Evolutionary conservation across 2,329 filamentous ascomycete species (phyloP).

Genomic region (Pleurostoma richardsiae): DNA sequence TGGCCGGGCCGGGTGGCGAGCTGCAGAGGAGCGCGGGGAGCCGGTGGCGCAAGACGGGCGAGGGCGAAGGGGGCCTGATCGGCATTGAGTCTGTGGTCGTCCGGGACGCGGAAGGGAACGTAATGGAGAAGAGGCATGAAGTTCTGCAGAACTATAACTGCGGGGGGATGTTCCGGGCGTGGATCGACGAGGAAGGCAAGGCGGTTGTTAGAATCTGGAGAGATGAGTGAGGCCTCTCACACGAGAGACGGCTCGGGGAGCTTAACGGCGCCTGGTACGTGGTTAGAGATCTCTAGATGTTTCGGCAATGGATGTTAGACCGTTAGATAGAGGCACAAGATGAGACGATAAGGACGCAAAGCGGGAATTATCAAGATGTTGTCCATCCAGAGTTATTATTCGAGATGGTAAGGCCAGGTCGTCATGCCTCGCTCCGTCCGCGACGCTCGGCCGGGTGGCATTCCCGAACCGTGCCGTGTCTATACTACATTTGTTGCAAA

Average conservation of each 20-base stretch:
- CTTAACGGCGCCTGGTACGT: slow-evolving; percentile 15
- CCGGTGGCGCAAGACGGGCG: slow-evolving; percentile 67
- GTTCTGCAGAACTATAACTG: slow-evolving; percentile 80
- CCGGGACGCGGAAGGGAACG: slow-evolving; percentile 32
- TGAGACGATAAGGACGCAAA: too few species aligned
- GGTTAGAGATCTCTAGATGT: slow-evolving; percentile 12
- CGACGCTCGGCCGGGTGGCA: too few species aligned
- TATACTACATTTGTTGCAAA: slow-evolving; percentile 9
- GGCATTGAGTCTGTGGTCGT: slow-evolving; percentile 62
- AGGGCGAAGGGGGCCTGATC: slow-evolving; percentile 83
- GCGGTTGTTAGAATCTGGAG: slow-evolving; percentile 54
- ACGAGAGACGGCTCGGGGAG: slow-evolving; percentile 3
- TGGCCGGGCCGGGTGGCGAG: slow-evolving; percentile 68
- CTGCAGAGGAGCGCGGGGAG: slow-evolving; percentile 69
- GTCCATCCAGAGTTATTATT: too few species aligned
- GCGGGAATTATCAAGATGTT: too few species aligned
- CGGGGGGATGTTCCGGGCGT: slow-evolving; percentile 82
- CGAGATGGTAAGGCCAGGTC: too few species aligned
- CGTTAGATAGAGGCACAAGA: too few species aligned
- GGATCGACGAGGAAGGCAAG: slow-evolving; percentile 58
- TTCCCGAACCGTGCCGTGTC: not conserved
- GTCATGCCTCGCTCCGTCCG: too few species aligned
- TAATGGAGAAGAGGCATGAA: slow-evolving; percentile 36
- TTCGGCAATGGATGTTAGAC: too few species aligned
- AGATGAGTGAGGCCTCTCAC: slow-evolving; percentile 6